phyloP scores from a whole-genome alignment of 371 early-diverging fungal species.

The Mucor mucedo region DNA sequence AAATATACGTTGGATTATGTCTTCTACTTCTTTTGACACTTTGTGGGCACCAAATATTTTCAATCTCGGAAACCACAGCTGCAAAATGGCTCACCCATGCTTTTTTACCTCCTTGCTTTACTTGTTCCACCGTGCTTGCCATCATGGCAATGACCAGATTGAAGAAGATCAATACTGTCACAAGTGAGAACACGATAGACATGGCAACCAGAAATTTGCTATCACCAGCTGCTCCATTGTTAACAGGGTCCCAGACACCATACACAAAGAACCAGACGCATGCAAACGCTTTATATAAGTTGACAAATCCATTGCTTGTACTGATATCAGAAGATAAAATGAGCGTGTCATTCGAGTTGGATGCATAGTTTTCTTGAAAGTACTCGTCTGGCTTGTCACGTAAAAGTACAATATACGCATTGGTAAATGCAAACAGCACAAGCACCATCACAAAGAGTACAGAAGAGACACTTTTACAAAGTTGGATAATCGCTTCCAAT shows the following conservation, averaged over 20 bases:
- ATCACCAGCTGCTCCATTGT: conserved; percentile 18
- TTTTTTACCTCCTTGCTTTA: conserved; percentile 12
- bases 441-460: conserved; percentile 15
- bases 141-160: conserved; percentile 26
- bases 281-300: conserved; percentile 10
- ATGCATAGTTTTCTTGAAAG: conserved; percentile 14
- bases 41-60: conserved; percentile 19
- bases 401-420: conserved; percentile 12
- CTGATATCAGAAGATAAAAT: background rate
- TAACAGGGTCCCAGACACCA: conserved; percentile 25
- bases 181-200: conserved; percentile 13
- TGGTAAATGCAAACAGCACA: conserved; percentile 20
- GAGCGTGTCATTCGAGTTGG: background rate
- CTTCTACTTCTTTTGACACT: conserved; percentile 14
- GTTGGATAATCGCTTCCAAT: conserved; percentile 17
- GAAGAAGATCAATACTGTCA: conserved; percentile 16
- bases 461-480: conserved; percentile 4
- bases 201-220: conserved; percentile 9
- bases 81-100: conserved; percentile 12
- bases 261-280: conserved; percentile 22
- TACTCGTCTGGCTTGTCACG: conserved; percentile 4
- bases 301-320: conserved; percentile 7
- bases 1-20: conserved; percentile 20
- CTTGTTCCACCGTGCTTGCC: conserved; percentile 20
- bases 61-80: conserved; percentile 26